Evolutionary conservation across 2,329 filamentous ascomycete genomes (phyloP).

Genomic region (Aspergillus arachidicola): DNA sequence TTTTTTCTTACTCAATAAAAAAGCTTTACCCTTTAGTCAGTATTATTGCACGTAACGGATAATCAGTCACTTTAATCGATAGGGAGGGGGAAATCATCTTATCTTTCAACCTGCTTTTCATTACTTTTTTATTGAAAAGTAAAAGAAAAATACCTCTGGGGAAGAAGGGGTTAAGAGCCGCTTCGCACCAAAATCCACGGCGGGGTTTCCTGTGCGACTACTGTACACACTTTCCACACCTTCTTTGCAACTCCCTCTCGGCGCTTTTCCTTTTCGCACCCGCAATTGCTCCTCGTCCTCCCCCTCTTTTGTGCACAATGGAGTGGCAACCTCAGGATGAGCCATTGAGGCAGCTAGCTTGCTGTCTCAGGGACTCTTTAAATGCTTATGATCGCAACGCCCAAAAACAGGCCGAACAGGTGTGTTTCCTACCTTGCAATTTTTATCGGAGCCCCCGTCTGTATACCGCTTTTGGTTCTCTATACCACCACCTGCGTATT

Average conservation of each 20-base stretch:
- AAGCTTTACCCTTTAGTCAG: background rate
- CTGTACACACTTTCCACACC: conserved; percentile 16
- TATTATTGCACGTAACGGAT: background rate
- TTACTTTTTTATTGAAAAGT: background rate
- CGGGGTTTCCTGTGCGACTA: conserved; percentile 27
- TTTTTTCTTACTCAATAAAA: background rate
- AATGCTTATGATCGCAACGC: conserved; percentile 77
- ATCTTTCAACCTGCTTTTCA: background rate
- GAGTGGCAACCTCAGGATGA: conserved; percentile 89
- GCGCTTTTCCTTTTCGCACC: conserved; percentile 13
- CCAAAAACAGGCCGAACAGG: conserved; percentile 87
- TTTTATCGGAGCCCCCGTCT: conserved; percentile 6
- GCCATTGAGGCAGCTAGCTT: conserved; percentile 84
- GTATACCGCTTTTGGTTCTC: conserved; percentile 4
- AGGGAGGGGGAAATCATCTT: background rate
- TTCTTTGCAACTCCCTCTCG: conserved; percentile 6
- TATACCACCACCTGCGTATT: background rate
- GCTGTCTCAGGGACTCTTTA: conserved; percentile 88
- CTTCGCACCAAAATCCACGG: conserved; percentile 20
- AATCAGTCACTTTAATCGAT: background rate
- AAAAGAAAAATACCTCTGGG: conserved; percentile 6
- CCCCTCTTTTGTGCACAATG: conserved; percentile 55
- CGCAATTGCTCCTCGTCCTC: conserved; percentile 11
- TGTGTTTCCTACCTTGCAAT: conserved; percentile 52
- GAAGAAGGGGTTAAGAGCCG: conserved; percentile 21